Conservation (phyloP, 371 early-diverging fungal genomes). For the Mucor indicus region DNA sequence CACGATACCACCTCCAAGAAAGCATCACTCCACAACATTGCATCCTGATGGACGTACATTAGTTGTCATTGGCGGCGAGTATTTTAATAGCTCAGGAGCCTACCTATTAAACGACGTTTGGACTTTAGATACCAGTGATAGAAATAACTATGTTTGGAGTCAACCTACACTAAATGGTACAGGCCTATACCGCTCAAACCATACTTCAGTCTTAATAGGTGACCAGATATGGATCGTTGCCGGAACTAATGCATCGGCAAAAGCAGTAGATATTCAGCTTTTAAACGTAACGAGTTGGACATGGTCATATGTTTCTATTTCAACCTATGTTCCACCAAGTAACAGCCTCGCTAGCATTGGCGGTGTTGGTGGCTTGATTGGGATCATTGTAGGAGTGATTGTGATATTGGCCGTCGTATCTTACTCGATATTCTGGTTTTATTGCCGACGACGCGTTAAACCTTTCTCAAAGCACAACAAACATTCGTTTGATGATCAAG, state of each 20-base stretch:
- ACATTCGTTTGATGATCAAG: too few species aligned
- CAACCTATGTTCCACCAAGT: not conserved
- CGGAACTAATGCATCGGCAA: slow-evolving; percentile 15
- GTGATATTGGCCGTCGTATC: too few species aligned
- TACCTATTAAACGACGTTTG: slow-evolving; percentile 21
- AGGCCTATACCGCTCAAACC: slow-evolving; percentile 23
- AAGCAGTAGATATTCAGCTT: slow-evolving; percentile 28
- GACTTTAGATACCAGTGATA: slow-evolving; percentile 14
- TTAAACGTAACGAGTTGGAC: slow-evolving; percentile 20
- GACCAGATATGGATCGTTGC: slow-evolving; percentile 26
- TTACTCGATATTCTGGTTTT: too few species aligned
- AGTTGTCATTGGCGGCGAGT: slow-evolving; percentile 23
- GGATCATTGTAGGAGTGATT: slow-evolving; percentile 12
- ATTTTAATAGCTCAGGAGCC: slow-evolving; percentile 14
- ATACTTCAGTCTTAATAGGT: slow-evolving; percentile 20
- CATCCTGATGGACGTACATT: slow-evolving; percentile 24
- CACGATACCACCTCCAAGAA: slow-evolving; percentile 12
- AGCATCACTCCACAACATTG: slow-evolving; percentile 26
- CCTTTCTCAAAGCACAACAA: too few species aligned
- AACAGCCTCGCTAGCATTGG: slow-evolving; percentile 7
- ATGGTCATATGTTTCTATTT: slow-evolving; percentile 10
- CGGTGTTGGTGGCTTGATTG: slow-evolving; percentile 15
- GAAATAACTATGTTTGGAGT: slow-evolving; percentile 12
- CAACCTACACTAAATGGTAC: slow-evolving; percentile 3
- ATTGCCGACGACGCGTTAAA: too few species aligned